Conservation (phyloP, 2,329 filamentous ascomycete species). For the Zarea fungicola region DNA sequence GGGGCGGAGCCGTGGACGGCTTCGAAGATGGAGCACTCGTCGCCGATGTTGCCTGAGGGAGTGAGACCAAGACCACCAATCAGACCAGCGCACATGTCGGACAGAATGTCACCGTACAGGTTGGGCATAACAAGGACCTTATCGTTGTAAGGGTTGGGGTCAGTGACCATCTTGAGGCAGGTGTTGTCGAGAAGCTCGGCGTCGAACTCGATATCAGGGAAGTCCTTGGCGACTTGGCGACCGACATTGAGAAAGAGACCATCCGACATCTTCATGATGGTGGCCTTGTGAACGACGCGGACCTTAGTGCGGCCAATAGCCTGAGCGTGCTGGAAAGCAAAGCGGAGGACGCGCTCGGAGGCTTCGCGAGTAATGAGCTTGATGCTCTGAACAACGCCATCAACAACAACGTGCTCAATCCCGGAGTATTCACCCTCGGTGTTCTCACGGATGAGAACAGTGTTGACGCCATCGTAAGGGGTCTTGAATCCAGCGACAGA, state of each 20-base stretch:
- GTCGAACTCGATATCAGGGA: conserved; percentile 92
- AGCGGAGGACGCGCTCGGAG: conserved; percentile 90
- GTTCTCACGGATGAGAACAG: conserved; percentile 97
- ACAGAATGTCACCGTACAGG: conserved; percentile 98
- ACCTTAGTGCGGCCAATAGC: conserved; percentile 94
- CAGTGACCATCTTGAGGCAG: conserved; percentile 97
- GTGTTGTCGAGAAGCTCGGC: conserved; percentile 98
- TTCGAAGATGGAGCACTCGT: conserved; percentile 99
- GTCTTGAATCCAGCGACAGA: conserved; percentile 98
- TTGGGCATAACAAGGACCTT: conserved; percentile 98
- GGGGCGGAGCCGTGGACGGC: conserved; percentile 96
- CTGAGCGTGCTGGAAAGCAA: conserved; percentile 96
- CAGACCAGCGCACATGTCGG: conserved; percentile 97
- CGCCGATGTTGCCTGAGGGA: conserved; percentile 96
- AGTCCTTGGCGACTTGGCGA: conserved; percentile 85
- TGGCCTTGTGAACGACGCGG: conserved; percentile 97
- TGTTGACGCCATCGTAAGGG: conserved; percentile 94
- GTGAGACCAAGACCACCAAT: conserved; percentile 97
- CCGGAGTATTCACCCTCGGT: conserved; percentile 99
- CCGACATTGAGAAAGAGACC: conserved; percentile 93
- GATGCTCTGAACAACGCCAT: conserved; percentile 97
- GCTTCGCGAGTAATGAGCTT: conserved; percentile 98
- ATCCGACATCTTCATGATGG: conserved; percentile 99
- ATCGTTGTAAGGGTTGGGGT: conserved; percentile 95
- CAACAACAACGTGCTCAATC: conserved; percentile 96